Base-by-base conservation (phyloP, 257 asterid genomes). In the Perilla frutescens region DNA sequence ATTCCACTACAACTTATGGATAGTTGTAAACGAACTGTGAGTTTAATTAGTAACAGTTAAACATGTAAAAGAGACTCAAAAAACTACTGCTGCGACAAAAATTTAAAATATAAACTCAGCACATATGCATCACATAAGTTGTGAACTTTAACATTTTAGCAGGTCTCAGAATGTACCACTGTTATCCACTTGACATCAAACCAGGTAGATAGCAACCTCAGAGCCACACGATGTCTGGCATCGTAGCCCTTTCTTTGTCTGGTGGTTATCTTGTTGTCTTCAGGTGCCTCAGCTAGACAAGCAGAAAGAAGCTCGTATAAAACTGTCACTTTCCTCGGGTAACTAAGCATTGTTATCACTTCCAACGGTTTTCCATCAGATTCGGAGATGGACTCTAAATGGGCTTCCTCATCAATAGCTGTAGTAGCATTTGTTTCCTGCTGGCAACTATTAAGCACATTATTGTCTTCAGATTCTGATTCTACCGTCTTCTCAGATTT, bases 121-220 rank as follows among this genome's bases (percentile, higher is more conserved):
- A 65, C 53, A 55, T 36, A 63, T 36, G 64, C 77, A 68, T 26
- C 4, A 10, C 6, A 68, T 11, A 26, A 51, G 64, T 55, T 31
- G n/a, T 49, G 20, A 65, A 44, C 6, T 64, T 4, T 1, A 66
- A 72, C 31, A 20, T n/a, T 3, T 53, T 62, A 66, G 61, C 41
- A 80, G 72, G 77, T 34, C 34, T 45, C 43, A 29, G 63, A 70
- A 48, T 47, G 32, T 84, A 92, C 96, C 97, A 87, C 65, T 83
- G 90, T 87, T 75, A 84, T 76, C 96, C 98, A 93, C 84, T 90
- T 82, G 66, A 93, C 76, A 77, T 90, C 86, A 72, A 93, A 81
- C 98, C 98, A 93, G 75, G 96, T 84, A 37, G 96, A 87, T 31
- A 93, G 86, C 81, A 93, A 78, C 79, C 97, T 89, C 79, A 93